Conservation (phyloP, 179 eudicot genomes). For the Gypsophila paniculata region DNA sequence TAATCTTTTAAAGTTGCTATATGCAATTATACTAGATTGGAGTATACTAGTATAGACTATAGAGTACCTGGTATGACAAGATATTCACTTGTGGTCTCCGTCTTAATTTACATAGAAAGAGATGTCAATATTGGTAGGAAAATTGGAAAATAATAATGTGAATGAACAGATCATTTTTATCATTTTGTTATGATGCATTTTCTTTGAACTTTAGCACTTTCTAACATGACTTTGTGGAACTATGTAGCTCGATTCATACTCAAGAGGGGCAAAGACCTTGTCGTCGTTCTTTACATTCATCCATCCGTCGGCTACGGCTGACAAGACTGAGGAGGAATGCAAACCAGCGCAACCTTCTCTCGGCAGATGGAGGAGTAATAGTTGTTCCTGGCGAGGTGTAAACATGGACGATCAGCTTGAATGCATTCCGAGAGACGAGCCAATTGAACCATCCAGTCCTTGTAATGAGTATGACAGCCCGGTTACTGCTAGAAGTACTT, state of each 20-base stretch:
- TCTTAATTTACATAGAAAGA: background rate
- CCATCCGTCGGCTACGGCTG: slow-evolving; percentile 43
- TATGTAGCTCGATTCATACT: slow-evolving; percentile 51
- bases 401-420: slow-evolving; percentile 39
- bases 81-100: background rate
- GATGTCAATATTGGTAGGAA: background rate
- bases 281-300: slow-evolving; percentile 54
- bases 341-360: slow-evolving; percentile 44
- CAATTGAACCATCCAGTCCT: slow-evolving; percentile 20
- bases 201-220: slow-evolving; percentile 10
- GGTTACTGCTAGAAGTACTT: slow-evolving; percentile 46
- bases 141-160: background rate
- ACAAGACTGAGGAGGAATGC: slow-evolving; percentile 31
- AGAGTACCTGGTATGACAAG: background rate
- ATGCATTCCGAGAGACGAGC: slow-evolving; percentile 28
- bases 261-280: slow-evolving; percentile 40
- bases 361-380: slow-evolving; percentile 49
- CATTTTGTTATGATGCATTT: background rate
- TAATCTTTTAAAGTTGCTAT: background rate
- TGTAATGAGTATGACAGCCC: slow-evolving; percentile 28
- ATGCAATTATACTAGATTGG: background rate
- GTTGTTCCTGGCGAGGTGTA: slow-evolving; percentile 35
- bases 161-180: background rate
- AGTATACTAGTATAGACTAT: background rate
- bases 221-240: slow-evolving; percentile 28